phyloP scores from a whole-genome alignment of 495 filamentous ascomycete species.

The Lentithecium fluviatile region DNA sequence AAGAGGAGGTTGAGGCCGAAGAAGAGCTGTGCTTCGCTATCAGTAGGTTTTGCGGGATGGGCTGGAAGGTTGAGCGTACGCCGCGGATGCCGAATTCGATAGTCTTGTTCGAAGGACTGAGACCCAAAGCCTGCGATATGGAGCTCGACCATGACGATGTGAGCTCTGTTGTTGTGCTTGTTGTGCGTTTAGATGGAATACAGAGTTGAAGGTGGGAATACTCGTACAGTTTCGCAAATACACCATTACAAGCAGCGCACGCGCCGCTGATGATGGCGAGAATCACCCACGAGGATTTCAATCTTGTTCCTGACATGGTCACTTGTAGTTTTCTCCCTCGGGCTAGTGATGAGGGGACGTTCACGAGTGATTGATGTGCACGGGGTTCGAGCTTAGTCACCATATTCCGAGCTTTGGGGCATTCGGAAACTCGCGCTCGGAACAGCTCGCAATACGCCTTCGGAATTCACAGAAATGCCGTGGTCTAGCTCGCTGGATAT shows the following conservation, averaged over 20 bases:
- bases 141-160: slow-evolving; percentile 67
- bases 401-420: neutral
- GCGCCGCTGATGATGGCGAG: slow-evolving; percentile 81
- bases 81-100: slow-evolving; percentile 67
- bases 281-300: slow-evolving; percentile 62
- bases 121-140: slow-evolving; percentile 61
- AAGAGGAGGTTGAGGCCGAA: slow-evolving; percentile 85
- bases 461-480: too few relatives aligned
- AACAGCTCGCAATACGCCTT: too few relatives aligned
- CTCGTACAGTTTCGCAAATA: slow-evolving; percentile 89
- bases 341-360: neutral
- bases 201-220: slow-evolving; percentile 16
- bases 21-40: slow-evolving; percentile 58
- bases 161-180: slow-evolving; percentile 81
- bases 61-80: slow-evolving; percentile 53
- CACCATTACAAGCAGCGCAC: slow-evolving; percentile 90
- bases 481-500: too few relatives aligned
- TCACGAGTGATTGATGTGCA: neutral
- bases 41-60: slow-evolving; percentile 3
- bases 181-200: slow-evolving; percentile 14
- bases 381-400: neutral
- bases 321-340: too few relatives aligned
- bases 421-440: neutral
- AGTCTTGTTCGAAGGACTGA: slow-evolving; percentile 51
- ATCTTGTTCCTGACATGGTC: slow-evolving; percentile 18